phyloP scores from a whole-genome alignment of 2,329 filamentous ascomycete genomes.

The Trichophyton equinum region DNA sequence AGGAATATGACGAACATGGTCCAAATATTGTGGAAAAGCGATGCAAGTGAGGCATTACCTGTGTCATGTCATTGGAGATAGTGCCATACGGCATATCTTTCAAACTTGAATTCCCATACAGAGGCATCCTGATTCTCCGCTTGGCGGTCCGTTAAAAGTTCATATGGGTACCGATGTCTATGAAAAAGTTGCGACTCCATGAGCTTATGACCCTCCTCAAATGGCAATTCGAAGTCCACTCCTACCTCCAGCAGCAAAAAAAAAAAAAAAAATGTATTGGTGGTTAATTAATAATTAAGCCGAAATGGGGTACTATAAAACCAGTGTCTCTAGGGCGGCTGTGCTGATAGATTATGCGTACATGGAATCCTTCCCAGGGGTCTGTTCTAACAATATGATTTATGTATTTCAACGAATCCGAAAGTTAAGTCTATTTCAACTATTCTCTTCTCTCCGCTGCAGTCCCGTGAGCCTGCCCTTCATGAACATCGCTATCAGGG shows the following conservation, averaged over 20 bases:
- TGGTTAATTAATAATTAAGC: neutral
- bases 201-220: neutral
- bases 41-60: slow-evolving; percentile 54
- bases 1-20: slow-evolving; percentile 96
- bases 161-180: neutral
- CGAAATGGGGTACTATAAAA: neutral
- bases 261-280: neutral
- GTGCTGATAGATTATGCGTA: neutral
- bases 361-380: neutral
- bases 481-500: neutral
- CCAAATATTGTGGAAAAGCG: slow-evolving; percentile 84
- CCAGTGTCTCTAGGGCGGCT: neutral
- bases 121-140: neutral
- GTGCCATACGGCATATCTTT: neutral
- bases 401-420: neutral
- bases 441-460: neutral
- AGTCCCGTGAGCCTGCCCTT: neutral
- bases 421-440: neutral
- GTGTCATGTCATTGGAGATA: neutral
- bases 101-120: neutral
- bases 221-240: neutral
- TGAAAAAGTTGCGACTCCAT: neutral
- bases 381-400: neutral
- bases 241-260: neutral
- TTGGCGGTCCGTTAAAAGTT: too few species aligned